These are phyloP conservation scores for Zea mays DNA, from an alignment of 176 grass and related monocot species.

Conservation along the genomic window DNA sequence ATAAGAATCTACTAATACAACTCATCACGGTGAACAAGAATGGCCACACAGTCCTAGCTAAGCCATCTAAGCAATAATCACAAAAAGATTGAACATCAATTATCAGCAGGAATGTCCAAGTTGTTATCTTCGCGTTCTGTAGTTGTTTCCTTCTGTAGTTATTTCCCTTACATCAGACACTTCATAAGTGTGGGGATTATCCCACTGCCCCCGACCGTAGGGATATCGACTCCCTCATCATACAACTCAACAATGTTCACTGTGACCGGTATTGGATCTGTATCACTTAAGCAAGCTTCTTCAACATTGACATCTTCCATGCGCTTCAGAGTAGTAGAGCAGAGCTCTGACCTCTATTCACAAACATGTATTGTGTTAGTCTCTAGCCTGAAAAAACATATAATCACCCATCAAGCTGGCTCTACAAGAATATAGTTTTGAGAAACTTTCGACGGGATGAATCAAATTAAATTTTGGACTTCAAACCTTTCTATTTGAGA, in stretches of 20 bases:
- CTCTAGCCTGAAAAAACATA: slow-evolving; percentile 53
- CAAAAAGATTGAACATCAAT: slow-evolving; percentile 32
- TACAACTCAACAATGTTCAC: slow-evolving; percentile 57
- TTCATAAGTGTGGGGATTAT: slow-evolving; percentile 28
- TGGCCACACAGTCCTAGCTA: neutral
- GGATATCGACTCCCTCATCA: slow-evolving; percentile 53
- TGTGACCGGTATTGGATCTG: slow-evolving; percentile 43
- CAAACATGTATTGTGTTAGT: slow-evolving; percentile 73
- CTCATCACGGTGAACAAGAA: neutral
- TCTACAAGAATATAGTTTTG: slow-evolving; percentile 9
- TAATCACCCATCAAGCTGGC: neutral
- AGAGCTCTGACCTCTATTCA: slow-evolving; percentile 71
- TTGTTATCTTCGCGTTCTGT: slow-evolving; percentile 43
- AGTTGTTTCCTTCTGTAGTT: slow-evolving; percentile 24
- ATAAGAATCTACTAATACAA: slow-evolving; percentile 17
- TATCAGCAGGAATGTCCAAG: slow-evolving; percentile 81
- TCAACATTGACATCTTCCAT: slow-evolving; percentile 51
- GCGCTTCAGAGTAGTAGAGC: slow-evolving; percentile 54
- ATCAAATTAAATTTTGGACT: slow-evolving; percentile 20
- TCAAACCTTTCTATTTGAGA: slow-evolving; percentile 69
- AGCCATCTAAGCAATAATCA: slow-evolving; percentile 29
- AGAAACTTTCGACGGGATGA: neutral
- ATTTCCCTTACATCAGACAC: slow-evolving; percentile 45
- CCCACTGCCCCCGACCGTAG: too few species aligned
- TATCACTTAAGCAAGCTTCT: slow-evolving; percentile 59